A percentile compares a stretch with the other conserved stretches of the same genome.
phyloP scores from a whole-genome alignment of 1,284 basidiomycete genomes.

The Pseudozyma thailandica region DNA sequence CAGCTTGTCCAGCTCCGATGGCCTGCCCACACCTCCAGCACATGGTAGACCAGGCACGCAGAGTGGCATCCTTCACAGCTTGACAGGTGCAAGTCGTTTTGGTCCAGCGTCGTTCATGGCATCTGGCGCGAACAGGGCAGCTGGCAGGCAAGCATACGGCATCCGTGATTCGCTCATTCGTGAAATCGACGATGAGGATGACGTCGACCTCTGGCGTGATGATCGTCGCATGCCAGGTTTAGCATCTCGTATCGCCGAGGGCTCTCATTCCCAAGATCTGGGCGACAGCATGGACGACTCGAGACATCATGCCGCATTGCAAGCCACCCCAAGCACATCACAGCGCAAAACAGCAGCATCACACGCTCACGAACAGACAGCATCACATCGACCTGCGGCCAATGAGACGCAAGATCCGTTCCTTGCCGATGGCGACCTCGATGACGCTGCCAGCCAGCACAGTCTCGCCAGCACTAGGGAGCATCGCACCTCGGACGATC shows the following conservation, averaged over 20 bases:
- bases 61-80: constrained; percentile 46
- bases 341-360: background rate
- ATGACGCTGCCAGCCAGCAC: constrained; percentile 35
- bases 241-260: constrained; percentile 37
- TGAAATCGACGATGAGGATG: constrained; percentile 55
- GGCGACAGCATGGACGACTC: constrained; percentile 35
- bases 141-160: constrained; percentile 9
- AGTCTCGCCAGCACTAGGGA: constrained; percentile 37
- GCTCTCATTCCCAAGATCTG: constrained; percentile 32
- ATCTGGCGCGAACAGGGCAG: constrained; percentile 14
- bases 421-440: constrained; percentile 50
- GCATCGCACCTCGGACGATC: constrained; percentile 15
- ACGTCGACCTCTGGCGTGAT: constrained; percentile 54
- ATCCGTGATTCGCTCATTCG: constrained; percentile 51
- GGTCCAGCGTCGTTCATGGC: constrained; percentile 43
- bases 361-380: background rate
- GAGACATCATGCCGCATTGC: constrained; percentile 13
- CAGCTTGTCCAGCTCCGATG: constrained; percentile 54
- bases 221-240: constrained; percentile 40
- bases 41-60: constrained; percentile 21
- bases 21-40: constrained; percentile 42
- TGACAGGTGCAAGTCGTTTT: constrained; percentile 47
- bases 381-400: background rate
- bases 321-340: constrained; percentile 3
- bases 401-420: constrained; percentile 48